phyloP scores from a whole-genome alignment of 2,329 filamentous ascomycete genomes.

The Scedosporium aurantiacum region DNA sequence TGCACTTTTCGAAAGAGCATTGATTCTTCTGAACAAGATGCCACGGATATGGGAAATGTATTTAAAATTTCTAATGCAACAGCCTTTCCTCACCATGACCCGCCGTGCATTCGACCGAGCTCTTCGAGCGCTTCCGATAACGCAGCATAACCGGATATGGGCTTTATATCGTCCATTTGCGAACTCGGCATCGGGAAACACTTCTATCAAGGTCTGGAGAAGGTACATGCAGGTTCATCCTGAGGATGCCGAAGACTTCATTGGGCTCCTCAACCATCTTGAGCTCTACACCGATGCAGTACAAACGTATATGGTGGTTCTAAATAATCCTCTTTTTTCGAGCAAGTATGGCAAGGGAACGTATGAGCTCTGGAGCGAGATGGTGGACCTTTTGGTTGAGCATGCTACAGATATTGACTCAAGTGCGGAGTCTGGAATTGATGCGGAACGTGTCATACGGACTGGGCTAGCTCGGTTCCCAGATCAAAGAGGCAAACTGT shows the following conservation, averaged over 20 bases:
- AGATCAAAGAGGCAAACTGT: conserved; percentile 88
- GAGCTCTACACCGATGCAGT: conserved; percentile 84
- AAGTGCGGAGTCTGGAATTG: conserved; percentile 68
- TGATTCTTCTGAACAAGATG: conserved; percentile 97
- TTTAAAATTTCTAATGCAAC: conserved; percentile 75
- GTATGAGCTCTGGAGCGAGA: conserved; percentile 95
- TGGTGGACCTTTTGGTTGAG: conserved; percentile 87
- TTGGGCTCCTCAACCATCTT: conserved; percentile 74
- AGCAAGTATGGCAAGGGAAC: conserved; percentile 92
- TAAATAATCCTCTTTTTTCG: conserved; percentile 81
- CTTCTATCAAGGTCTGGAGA: conserved; percentile 86
- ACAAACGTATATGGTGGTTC: conserved; percentile 78
- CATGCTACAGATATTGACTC: conserved; percentile 81
- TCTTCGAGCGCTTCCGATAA: conserved; percentile 79
- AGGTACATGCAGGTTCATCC: conserved; percentile 96
- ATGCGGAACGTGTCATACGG: conserved; percentile 84
- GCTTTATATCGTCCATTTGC: conserved; percentile 82
- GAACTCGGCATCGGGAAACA: conserved; percentile 79
- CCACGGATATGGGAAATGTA: conserved; percentile 98
- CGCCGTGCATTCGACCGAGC: conserved; percentile 86
- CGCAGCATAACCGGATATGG: conserved; percentile 95
- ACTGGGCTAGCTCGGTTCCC: conserved; percentile 86
- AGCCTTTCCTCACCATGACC: conserved; percentile 82
- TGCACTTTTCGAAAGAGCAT: conserved; percentile 79
- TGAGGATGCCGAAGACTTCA: conserved; percentile 89